phyloP scores from a whole-genome alignment of 441 rosid genomes.

The Manihot esculenta region DNA sequence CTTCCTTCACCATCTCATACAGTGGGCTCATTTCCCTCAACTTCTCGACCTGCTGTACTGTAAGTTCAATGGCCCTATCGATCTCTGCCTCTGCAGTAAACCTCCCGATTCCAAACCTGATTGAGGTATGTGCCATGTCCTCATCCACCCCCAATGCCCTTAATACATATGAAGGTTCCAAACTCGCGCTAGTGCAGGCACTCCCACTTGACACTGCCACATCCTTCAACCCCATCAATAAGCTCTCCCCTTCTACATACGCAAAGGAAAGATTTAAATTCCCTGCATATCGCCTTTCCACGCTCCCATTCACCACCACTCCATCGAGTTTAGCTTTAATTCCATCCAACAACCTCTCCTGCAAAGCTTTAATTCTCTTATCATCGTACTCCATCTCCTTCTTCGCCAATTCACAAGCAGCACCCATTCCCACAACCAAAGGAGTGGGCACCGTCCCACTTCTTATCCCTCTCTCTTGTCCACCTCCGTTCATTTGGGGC shows the following conservation, averaged over 20 bases:
- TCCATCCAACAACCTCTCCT: conserved; percentile 76
- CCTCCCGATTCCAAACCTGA: conserved; percentile 94
- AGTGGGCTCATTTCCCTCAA: conserved; percentile 97
- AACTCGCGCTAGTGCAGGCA: conserved; percentile 95
- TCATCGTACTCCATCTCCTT: conserved; percentile 94
- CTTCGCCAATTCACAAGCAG: conserved; percentile 82
- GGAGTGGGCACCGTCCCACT: conserved; percentile 93
- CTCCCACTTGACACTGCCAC: conserved; percentile 98
- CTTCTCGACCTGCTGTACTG: conserved; percentile 81
- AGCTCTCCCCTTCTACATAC: conserved; percentile 94
- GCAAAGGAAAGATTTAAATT: conserved; percentile 90
- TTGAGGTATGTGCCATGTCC: conserved; percentile 97
- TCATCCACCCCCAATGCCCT: conserved; percentile 97
- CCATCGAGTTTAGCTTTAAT: conserved; percentile 72
- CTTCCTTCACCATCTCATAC: conserved; percentile 94
- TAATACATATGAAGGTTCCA: conserved; percentile 90
- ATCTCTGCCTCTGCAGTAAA: conserved; percentile 89
- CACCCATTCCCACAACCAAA: conserved; percentile 81
- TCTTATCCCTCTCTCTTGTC: conserved; percentile 96
- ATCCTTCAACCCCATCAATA: conserved; percentile 98
- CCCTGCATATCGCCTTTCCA: conserved; percentile 72
- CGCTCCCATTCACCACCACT: conserved; percentile 82
- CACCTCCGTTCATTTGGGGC: conserved; percentile 95
- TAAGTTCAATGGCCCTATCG: conserved; percentile 75
- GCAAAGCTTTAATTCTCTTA: conserved; percentile 54